Percentiles rank a stretch among this genome's conserved stretches.
Evolutionary conservation across 495 filamentous ascomycete species (phyloP).

Genomic region (Podospora anserina): DNA sequence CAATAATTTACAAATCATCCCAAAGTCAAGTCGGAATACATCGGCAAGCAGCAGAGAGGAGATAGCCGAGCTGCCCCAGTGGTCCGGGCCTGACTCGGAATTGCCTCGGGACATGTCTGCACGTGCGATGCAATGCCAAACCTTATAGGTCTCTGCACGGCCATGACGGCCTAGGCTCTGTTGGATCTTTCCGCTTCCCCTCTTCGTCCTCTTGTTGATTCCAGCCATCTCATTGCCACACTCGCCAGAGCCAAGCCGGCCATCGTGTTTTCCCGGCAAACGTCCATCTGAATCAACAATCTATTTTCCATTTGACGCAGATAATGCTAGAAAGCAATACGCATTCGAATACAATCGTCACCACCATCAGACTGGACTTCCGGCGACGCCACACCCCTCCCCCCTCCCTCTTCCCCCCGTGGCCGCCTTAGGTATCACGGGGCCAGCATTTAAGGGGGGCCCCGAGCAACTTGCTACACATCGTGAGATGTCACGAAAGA

Average conservation of each 20-base stretch:
- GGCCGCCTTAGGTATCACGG: too few relatives aligned
- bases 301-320: not conserved
- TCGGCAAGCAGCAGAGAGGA: too few relatives aligned
- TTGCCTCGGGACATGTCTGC: not conserved
- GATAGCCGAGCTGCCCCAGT: too few relatives aligned
- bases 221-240: not conserved
- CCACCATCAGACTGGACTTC: not conserved
- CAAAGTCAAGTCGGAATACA: not conserved
- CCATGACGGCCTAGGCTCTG: too few relatives aligned
- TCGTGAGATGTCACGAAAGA: not conserved
- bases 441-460: not conserved
- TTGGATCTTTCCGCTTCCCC: too few relatives aligned
- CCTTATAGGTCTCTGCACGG: not conserved
- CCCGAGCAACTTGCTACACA: not conserved
- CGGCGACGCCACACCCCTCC: too few relatives aligned
- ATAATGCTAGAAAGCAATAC: not conserved
- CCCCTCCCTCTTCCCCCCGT: too few relatives aligned
- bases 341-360: not conserved
- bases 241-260: not conserved
- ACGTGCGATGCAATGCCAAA: not conserved
- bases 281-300: not conserved
- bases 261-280: not conserved
- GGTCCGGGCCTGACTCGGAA: not conserved
- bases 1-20: not conserved
- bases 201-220: not conserved